Percentiles rank a stretch among this genome's conserved stretches.
These are phyloP conservation scores for Eucommia ulmoides DNA, from an alignment of 257 asterid species.

Conservation along the genomic window DNA sequence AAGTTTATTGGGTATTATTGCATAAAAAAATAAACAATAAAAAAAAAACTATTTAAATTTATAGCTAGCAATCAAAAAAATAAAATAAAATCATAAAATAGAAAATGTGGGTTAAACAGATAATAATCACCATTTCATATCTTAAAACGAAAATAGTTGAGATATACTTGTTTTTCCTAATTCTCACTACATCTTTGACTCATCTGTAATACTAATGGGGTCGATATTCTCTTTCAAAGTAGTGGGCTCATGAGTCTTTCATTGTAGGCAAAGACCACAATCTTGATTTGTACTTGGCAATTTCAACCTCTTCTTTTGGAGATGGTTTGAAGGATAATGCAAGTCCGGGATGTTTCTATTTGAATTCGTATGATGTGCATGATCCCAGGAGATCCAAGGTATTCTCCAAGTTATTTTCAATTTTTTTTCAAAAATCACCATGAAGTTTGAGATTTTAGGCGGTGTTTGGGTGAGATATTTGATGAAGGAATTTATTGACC, in stretches of 20 bases:
- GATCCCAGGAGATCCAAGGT: conserved; percentile 31
- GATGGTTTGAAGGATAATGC: conserved; percentile 23
- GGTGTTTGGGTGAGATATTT: background rate
- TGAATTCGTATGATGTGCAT: conserved; percentile 33
- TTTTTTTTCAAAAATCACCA: background rate
- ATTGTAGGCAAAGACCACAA: conserved; percentile 29
- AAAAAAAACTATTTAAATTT: too few species aligned
- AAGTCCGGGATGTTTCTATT: conserved; percentile 19
- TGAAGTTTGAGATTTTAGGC: background rate
- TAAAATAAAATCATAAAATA: too few species aligned
- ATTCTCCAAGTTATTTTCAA: background rate
- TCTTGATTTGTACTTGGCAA: conserved; percentile 66
- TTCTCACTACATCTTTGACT: too few species aligned
- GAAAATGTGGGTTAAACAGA: too few species aligned
- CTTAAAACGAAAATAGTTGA: too few species aligned
- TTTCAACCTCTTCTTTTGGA: conserved; percentile 27
- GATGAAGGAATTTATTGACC: background rate
- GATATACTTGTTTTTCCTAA: too few species aligned
- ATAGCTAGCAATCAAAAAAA: too few species aligned
- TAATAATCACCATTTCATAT: too few species aligned
- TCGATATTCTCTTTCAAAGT: background rate
- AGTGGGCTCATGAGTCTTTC: background rate
- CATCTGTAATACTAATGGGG: background rate
- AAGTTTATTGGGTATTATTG: too few species aligned
- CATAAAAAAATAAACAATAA: too few species aligned